Evolutionary conservation across 2,329 filamentous ascomycete genomes (phyloP).

Genomic region (Aspergillus quadrilineatus): DNA sequence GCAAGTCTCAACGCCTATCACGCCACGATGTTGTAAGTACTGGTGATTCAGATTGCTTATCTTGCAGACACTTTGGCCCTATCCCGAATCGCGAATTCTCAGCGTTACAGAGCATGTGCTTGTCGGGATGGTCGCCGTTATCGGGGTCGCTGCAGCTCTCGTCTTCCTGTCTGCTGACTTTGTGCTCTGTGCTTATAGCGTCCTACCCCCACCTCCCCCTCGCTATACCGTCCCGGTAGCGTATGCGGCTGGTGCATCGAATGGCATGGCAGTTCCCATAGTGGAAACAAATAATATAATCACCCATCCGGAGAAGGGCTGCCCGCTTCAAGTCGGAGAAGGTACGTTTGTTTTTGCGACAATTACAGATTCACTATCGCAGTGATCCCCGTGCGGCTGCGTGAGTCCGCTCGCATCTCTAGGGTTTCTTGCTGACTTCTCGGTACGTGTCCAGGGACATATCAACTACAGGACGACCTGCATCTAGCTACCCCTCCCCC

Average conservation of each 20-base stretch:
- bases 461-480: slow-evolving; percentile 85
- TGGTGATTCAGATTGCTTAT: neutral
- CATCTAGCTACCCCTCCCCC: slow-evolving; percentile 91
- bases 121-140: neutral
- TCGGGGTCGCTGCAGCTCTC: neutral
- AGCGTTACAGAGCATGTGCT: neutral
- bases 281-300: slow-evolving; percentile 94
- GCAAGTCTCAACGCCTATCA: neutral
- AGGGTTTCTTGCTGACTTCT: neutral
- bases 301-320: slow-evolving; percentile 76
- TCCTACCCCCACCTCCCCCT: slow-evolving; percentile 78
- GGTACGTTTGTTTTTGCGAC: slow-evolving; percentile 51
- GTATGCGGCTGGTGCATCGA: slow-evolving; percentile 69
- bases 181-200: slow-evolving; percentile 50
- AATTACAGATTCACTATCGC: neutral
- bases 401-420: neutral
- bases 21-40: slow-evolving; percentile 15
- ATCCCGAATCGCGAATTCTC: neutral
- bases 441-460: slow-evolving; percentile 65
- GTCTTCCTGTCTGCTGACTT: neutral
- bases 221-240: slow-evolving; percentile 75
- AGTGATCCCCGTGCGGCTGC: neutral
- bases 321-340: slow-evolving; percentile 90
- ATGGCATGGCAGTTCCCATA: slow-evolving; percentile 68
- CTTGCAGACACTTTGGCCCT: neutral